Evolutionary conservation across 768 basidiomycete genomes (phyloP).

Genomic region (Mycena galopus): DNA sequence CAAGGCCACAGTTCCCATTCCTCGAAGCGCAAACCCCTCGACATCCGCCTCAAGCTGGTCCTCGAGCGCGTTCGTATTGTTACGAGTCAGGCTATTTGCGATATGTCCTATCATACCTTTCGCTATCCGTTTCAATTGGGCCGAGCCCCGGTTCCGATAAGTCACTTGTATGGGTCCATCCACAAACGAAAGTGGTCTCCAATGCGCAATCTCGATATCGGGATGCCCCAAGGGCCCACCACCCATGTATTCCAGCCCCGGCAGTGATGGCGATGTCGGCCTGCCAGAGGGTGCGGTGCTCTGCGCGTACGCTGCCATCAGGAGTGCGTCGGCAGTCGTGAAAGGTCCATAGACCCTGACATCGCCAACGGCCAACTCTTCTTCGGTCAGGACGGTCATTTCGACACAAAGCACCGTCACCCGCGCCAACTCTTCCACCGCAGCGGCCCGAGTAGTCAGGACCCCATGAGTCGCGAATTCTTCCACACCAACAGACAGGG

Average conservation of each 20-base stretch:
- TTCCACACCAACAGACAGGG: constrained; percentile 96
- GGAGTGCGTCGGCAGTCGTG: constrained; percentile 88
- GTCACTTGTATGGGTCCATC: constrained; percentile 99
- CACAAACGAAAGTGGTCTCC: constrained; percentile 98
- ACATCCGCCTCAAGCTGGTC: constrained; percentile 93
- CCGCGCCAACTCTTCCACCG: constrained; percentile 97
- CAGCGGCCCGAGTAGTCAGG: constrained; percentile 98
- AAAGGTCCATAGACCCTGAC: constrained; percentile 64
- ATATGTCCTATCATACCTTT: constrained; percentile 99
- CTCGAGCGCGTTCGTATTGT: constrained; percentile 94
- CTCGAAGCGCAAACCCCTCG: constrained; percentile 95
- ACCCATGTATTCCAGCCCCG: constrained; percentile 74
- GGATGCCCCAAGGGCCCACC: constrained; percentile 81
- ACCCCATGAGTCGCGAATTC: constrained; percentile 98
- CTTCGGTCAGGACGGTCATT: constrained; percentile 82
- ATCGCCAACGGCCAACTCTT: neutral
- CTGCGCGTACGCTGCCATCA: constrained; percentile 93
- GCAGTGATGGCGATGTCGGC: neutral
- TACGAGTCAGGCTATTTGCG: constrained; percentile 94
- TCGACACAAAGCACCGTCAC: constrained; percentile 98
- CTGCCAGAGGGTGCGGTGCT: constrained; percentile 86
- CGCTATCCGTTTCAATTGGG: constrained; percentile 96
- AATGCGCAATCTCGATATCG: constrained; percentile 96
- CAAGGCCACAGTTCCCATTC: constrained; percentile 95
- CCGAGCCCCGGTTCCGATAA: constrained; percentile 80